Conservation (phyloP, 2,329 filamentous ascomycete species). For the Arthroderma uncinatum region DNA sequence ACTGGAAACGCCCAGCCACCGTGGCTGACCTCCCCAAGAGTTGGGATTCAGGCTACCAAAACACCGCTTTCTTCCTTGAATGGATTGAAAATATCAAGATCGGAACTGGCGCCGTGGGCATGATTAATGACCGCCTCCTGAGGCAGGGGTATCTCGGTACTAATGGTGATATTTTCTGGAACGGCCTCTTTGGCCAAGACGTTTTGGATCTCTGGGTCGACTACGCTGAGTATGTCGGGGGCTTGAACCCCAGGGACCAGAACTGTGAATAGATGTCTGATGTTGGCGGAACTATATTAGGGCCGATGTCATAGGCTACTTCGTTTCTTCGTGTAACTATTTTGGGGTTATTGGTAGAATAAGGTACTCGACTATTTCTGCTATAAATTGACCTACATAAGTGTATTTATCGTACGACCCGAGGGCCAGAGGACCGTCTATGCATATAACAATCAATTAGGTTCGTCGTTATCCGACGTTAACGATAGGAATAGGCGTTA, state of each 20-base stretch:
- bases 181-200: slow-evolving; percentile 49
- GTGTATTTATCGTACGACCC: too few relatives aligned
- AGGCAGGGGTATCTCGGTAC: slow-evolving; percentile 26
- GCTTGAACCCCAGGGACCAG: not conserved
- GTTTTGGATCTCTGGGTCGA: slow-evolving; percentile 64
- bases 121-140: slow-evolving; percentile 30
- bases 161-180: slow-evolving; percentile 23
- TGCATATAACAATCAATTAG: too few relatives aligned
- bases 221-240: slow-evolving; percentile 48
- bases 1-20: slow-evolving; percentile 56
- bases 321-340: too few relatives aligned
- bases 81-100: slow-evolving; percentile 66
- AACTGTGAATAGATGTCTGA: not conserved
- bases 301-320: not conserved
- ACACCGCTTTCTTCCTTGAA: slow-evolving; percentile 81
- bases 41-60: slow-evolving; percentile 88
- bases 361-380: too few relatives aligned
- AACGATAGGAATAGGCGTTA: too few relatives aligned
- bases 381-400: too few relatives aligned
- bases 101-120: slow-evolving; percentile 56
- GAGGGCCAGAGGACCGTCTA: too few relatives aligned
- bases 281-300: not conserved
- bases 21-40: slow-evolving; percentile 41
- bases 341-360: too few relatives aligned
- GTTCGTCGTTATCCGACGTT: too few relatives aligned